Base-by-base conservation (phyloP, 2,329 filamentous ascomycete genomes). In the Fusarium verticillioides region DNA sequence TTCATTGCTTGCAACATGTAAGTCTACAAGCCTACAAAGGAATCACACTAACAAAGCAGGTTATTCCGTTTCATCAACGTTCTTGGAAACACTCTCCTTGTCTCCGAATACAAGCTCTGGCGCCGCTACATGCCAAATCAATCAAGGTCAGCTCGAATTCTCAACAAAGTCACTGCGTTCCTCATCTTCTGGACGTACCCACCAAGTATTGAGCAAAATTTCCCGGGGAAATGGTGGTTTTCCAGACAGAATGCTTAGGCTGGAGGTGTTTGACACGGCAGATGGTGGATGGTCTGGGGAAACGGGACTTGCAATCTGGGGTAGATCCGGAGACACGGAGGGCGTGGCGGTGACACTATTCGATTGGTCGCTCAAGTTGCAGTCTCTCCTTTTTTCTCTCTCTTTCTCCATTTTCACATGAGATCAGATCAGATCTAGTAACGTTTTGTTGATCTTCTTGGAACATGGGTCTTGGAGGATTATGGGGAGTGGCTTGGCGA, bases 121-220 rank as follows among this genome's bases (percentile, higher is more conserved):
- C 80, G 75, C 10, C 82, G 82, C 42, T 60, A 81, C 58, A 77
- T 79, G 39, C 81, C 82, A 12, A 65, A 74, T 34, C 72, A 79
- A 56, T 74, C 79, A 2, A 73, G 57, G 12, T 60, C 69, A 56
- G 73, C 72, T 11, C 77, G 74, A 15, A 40, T 78, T 23, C 50
- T 79, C 39, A 80, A 80, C 65, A 78, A 76, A 42, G 46, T 79
- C 7, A 67, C 80, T 37, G 75, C 81, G 1, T 75, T 78, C 2
- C 63, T 84, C 32, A 80, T 84, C n/a, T 81, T 83, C 52, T 84
- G 82, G 82, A 84, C 83, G 9, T 84, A 85, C 39, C 83, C 84
- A 12, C 81, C 82, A 46, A 80, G 78, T 26, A 75, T 84, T 9
- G 81, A 84, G 64, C 83, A 84, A 62, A 79, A 78, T 34, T 84